Percentiles rank a stretch among this genome's conserved stretches.
These are phyloP conservation scores for Collybia mongolica DNA, from an alignment of 768 basidiomycete species.

Conservation along the genomic window DNA sequence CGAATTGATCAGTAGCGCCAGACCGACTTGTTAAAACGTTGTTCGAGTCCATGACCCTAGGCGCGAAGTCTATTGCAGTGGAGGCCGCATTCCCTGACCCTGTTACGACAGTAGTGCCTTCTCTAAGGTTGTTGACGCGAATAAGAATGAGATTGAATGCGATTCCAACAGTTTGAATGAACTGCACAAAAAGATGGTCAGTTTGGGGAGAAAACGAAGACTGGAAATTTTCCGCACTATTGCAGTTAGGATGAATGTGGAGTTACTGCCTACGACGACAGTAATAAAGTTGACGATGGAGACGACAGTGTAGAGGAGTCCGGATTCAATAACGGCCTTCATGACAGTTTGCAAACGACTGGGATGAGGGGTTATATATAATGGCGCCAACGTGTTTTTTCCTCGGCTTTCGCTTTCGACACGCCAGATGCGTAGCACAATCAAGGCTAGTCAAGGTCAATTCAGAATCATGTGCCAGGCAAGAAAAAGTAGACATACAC, in stretches of 20 bases:
- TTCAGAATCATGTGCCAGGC: neutral
- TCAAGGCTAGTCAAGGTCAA: neutral
- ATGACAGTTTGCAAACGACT: neutral
- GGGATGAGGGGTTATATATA: neutral
- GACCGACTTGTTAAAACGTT: no score
- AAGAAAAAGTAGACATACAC: conserved; percentile 5
- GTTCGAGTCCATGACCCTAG: no score
- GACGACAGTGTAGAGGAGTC: neutral
- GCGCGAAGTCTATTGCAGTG: no score
- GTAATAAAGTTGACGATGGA: neutral
- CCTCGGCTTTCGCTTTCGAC: neutral
- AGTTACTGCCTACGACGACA: neutral
- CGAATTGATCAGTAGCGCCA: no score
- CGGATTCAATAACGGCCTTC: neutral
- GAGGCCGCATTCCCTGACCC: no score
- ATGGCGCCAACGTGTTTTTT: no score
- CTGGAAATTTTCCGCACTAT: neutral
- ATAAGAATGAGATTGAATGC: conserved; percentile 1
- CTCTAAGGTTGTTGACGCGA: neutral
- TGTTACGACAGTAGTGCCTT: no score
- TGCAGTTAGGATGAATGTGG: neutral
- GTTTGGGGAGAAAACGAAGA: neutral
- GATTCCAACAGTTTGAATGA: neutral
- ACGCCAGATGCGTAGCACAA: neutral
- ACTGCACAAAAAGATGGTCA: neutral